These are phyloP conservation scores for Lichenothelia convexa DNA, from an alignment of 495 filamentous ascomycete genomes.

Conservation along the genomic window DNA sequence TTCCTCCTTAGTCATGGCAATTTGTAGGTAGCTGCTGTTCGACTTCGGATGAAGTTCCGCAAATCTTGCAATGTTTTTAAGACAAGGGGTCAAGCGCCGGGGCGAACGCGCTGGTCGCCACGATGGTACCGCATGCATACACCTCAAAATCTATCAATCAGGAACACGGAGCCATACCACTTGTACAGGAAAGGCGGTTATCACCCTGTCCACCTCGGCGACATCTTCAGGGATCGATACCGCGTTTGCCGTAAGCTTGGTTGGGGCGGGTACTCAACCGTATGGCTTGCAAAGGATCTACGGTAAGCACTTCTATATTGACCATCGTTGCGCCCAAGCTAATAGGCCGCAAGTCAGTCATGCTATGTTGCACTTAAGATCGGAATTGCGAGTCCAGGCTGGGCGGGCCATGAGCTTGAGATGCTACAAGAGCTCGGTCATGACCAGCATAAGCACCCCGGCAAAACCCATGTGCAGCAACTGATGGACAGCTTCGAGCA, in stretches of 20 bases:
- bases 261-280: constrained; percentile 25
- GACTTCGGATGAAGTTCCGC: no score
- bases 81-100: no score
- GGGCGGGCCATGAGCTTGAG: neutral
- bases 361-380: neutral
- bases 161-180: neutral
- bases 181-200: constrained; percentile 25
- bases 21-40: no score
- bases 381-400: neutral
- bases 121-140: no score
- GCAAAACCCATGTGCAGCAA: constrained; percentile 12
- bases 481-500: constrained; percentile 20
- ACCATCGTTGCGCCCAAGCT: neutral
- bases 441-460: neutral
- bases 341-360: neutral
- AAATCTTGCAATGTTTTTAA: no score
- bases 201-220: constrained; percentile 24
- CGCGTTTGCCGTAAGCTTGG: constrained; percentile 26
- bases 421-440: neutral
- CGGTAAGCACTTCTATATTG: neutral
- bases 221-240: constrained; percentile 20
- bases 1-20: no score
- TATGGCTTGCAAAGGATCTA: constrained; percentile 25
- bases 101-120: no score
- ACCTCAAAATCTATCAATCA: neutral